These are phyloP conservation scores for Paralagenidium karlingii DNA, from an alignment of 352 stramenopile species.

Conservation along the genomic window DNA sequence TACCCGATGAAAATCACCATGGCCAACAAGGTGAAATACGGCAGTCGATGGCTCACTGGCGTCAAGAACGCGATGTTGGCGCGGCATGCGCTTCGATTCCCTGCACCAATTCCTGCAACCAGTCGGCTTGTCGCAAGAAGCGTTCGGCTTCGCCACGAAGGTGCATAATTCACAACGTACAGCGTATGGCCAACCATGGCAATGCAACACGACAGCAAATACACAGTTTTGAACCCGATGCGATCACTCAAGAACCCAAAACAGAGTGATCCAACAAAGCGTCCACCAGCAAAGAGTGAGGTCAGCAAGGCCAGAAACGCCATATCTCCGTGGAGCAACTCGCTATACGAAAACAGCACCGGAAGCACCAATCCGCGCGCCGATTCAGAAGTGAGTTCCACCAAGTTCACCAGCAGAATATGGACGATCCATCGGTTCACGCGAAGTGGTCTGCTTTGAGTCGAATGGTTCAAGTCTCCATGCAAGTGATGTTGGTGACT, in stretches of 20 bases:
- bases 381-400: slow-evolving; percentile 41
- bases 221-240: slow-evolving; percentile 36
- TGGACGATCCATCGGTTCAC: slow-evolving; percentile 60
- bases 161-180: slow-evolving; percentile 36
- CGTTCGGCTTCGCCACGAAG: slow-evolving; percentile 14
- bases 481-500: too few relatives aligned
- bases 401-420: slow-evolving; percentile 38
- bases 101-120: slow-evolving; percentile 46
- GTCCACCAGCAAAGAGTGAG: slow-evolving; percentile 39
- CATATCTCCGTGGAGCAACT: slow-evolving; percentile 36
- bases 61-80: slow-evolving; percentile 57
- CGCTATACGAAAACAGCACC: slow-evolving; percentile 48
- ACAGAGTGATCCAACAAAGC: slow-evolving; percentile 42
- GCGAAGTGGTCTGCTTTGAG: too few relatives aligned
- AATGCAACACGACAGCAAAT: slow-evolving; percentile 22
- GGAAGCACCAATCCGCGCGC: slow-evolving; percentile 45
- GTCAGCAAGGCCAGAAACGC: slow-evolving; percentile 40
- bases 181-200: slow-evolving; percentile 39
- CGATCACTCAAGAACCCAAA: slow-evolving; percentile 52
- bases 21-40: slow-evolving; percentile 57
- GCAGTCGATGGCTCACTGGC: slow-evolving; percentile 28
- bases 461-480: too few relatives aligned
- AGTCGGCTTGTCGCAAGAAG: slow-evolving; percentile 43
- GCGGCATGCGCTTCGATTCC: slow-evolving; percentile 56
- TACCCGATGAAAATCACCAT: slow-evolving; percentile 61